Evolutionary conservation across 768 basidiomycete genomes (phyloP).

Genomic region (Chiua virens): DNA sequence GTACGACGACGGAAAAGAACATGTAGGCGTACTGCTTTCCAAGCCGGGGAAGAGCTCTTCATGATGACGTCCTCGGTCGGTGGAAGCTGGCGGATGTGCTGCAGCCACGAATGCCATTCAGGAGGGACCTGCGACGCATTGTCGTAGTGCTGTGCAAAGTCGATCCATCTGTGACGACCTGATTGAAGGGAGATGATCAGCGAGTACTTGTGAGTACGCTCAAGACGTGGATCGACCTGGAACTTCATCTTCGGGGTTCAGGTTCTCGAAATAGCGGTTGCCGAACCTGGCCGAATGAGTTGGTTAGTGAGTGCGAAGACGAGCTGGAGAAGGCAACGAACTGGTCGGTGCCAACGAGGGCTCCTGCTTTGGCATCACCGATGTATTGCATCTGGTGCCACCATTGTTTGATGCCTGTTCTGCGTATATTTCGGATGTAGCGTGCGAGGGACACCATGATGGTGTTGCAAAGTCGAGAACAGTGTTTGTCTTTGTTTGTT

Average conservation of each 20-base stretch:
- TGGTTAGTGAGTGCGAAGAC: conserved; percentile 2
- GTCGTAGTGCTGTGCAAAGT: conserved; percentile 86
- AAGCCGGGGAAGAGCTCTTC: conserved; percentile 66
- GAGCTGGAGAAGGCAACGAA: conserved; percentile 41
- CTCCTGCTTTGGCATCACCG: conserved; percentile 89
- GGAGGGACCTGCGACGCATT: conserved; percentile 94
- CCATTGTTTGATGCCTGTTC: conserved; percentile 82
- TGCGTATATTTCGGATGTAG: conserved; percentile 72
- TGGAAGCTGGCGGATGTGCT: conserved; percentile 82
- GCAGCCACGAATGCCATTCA: conserved; percentile 97
- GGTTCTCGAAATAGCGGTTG: conserved; percentile 92
- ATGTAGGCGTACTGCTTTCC: conserved; percentile 71
- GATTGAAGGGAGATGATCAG: conserved; percentile 1
- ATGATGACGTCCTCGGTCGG: conserved; percentile 76
- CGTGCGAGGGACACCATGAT: conserved; percentile 72
- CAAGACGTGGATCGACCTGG: conserved; percentile 57
- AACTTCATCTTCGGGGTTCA: conserved; percentile 82
- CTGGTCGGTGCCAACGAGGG: conserved; percentile 77
- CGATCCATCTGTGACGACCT: conserved; percentile 98
- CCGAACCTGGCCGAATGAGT: conserved; percentile 64
- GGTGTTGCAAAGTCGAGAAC: conserved; percentile 2
- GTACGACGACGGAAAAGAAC: background rate
- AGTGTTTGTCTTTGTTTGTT: conserved; percentile 28
- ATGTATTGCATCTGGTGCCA: conserved; percentile 92
- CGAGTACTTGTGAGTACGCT: background rate